Evolutionary conservation across 2,329 filamentous ascomycete species (phyloP).

Genomic region (Epichloe aotearoae): DNA sequence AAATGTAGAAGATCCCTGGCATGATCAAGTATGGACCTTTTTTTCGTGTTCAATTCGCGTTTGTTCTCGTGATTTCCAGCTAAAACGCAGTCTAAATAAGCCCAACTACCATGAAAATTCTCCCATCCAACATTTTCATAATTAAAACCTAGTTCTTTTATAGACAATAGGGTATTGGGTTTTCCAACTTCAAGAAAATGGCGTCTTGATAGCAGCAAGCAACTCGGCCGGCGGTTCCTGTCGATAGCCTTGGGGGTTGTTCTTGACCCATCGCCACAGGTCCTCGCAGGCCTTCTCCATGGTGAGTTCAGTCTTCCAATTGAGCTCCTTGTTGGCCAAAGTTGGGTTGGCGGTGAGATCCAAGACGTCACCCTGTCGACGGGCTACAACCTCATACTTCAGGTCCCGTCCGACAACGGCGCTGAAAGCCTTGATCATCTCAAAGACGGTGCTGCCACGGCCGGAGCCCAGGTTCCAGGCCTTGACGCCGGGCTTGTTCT

Average conservation of each 20-base stretch:
- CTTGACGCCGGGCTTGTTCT: conserved; percentile 74
- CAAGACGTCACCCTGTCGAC: conserved; percentile 80
- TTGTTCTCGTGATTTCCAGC: background rate
- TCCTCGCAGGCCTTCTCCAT: conserved; percentile 90
- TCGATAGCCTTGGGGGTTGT: conserved; percentile 94
- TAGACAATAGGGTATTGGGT: background rate
- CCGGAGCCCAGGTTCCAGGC: conserved; percentile 97
- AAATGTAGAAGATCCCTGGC: background rate
- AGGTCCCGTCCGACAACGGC: conserved; percentile 74
- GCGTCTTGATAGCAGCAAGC: conserved; percentile 46
- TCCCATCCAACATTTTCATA: background rate
- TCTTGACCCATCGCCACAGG: conserved; percentile 92
- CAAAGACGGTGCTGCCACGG: conserved; percentile 86
- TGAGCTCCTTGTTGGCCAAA: conserved; percentile 75
- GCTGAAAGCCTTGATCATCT: conserved; percentile 94
- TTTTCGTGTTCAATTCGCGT: background rate
- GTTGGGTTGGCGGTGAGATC: conserved; percentile 87
- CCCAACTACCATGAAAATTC: background rate
- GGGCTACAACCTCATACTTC: conserved; percentile 70
- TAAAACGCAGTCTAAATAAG: background rate
- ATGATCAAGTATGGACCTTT: no score
- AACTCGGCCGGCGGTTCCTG: conserved; percentile 81
- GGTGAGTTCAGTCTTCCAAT: conserved; percentile 82
- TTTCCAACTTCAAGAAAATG: conserved; percentile 11
- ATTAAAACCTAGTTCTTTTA: background rate